Conservation (phyloP, 371 early-diverging fungal genomes). For the Nematocida ausubeli region DNA sequence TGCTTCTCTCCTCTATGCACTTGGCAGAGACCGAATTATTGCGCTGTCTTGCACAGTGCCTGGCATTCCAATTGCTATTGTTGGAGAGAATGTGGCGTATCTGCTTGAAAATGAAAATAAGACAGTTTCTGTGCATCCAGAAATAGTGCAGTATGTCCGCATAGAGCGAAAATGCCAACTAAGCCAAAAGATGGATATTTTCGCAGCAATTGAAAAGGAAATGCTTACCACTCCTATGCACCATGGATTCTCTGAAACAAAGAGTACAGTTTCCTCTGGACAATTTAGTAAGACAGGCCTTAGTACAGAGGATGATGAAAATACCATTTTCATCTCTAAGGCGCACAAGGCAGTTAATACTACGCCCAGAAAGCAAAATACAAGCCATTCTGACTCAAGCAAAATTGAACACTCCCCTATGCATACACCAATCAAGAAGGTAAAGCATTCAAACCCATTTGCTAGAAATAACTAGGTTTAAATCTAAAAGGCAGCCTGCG, state of each 20-base stretch:
- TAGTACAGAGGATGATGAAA: background rate
- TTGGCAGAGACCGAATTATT: background rate
- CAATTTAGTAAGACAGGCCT: background rate
- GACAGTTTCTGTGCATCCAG: background rate
- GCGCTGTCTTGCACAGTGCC: background rate
- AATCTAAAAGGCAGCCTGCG: background rate
- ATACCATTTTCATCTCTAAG: background rate
- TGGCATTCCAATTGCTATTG: constrained; percentile 10
- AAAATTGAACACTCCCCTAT: background rate
- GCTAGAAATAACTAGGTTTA: background rate
- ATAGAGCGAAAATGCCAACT: background rate
- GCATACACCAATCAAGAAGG: constrained; percentile 42
- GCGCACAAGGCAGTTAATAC: background rate
- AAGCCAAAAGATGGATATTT: background rate
- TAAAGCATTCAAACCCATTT: constrained; percentile 38
- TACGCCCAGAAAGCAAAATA: background rate
- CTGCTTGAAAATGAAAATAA: background rate
- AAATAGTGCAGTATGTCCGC: background rate
- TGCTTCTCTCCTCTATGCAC: background rate
- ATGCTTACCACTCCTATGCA: background rate
- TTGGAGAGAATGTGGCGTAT: constrained; percentile 1
- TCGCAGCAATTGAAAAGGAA: background rate
- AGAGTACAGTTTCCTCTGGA: background rate
- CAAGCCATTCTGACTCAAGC: background rate
- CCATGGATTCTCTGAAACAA: too few species aligned